These are phyloP conservation scores for Sapria himalayana DNA, from an alignment of 345 rosid genomes.

Conservation along the genomic window DNA sequence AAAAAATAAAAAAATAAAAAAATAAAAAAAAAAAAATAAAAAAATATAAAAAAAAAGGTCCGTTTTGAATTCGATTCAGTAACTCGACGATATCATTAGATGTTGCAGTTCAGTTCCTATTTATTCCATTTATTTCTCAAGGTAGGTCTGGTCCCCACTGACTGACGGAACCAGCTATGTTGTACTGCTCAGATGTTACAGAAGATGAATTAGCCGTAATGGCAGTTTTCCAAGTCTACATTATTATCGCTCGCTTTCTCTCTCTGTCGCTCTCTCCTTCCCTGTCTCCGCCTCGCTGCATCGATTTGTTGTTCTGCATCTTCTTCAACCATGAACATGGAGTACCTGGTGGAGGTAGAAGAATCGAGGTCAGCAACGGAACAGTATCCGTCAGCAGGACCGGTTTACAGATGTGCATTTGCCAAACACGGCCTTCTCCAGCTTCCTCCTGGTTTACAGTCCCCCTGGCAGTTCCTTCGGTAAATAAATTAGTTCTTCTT, in stretches of 20 bases:
- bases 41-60: too few species aligned
- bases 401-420: conserved; percentile 62
- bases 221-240: neutral
- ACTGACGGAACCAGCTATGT: too few species aligned
- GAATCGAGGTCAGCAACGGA: conserved; percentile 31
- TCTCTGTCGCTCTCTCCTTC: neutral
- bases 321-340: conserved; percentile 12
- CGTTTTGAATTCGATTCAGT: too few species aligned
- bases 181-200: too few species aligned
- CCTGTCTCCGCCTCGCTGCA: neutral
- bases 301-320: neutral
- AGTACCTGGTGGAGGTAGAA: conserved; percentile 51
- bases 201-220: too few species aligned
- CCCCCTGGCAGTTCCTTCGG: conserved; percentile 94
- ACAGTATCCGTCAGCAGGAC: conserved; percentile 45
- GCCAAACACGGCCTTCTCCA: conserved; percentile 61
- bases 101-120: too few species aligned
- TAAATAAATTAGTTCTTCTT: too few species aligned
- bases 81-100: too few species aligned
- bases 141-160: too few species aligned
- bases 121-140: too few species aligned
- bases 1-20: too few species aligned
- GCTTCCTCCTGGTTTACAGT: conserved; percentile 28
- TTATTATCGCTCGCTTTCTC: neutral
- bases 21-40: too few species aligned